These are phyloP conservation scores for Hypocreales sp. DNA, from an alignment of 2,329 filamentous ascomycete genomes.

Conservation along the genomic window DNA sequence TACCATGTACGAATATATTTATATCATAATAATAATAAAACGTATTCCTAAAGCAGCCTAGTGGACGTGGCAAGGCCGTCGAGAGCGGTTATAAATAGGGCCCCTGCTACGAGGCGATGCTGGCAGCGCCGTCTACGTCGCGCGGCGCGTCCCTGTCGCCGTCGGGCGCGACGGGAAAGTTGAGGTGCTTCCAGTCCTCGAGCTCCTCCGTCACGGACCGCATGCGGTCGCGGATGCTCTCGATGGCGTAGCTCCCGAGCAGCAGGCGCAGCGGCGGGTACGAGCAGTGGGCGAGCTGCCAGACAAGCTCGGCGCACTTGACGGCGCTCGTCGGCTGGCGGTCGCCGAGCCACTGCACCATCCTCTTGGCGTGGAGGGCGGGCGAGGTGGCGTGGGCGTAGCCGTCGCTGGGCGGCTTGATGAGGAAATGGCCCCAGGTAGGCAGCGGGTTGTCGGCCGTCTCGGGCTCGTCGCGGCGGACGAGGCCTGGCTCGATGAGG, in stretches of 20 bases:
- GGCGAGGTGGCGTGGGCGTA: slow-evolving; percentile 69
- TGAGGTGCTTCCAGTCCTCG: slow-evolving; percentile 82
- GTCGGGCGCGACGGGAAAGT: slow-evolving; percentile 32
- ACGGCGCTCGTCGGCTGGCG: slow-evolving; percentile 84
- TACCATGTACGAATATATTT: too few species aligned
- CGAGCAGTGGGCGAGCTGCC: slow-evolving; percentile 89
- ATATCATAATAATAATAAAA: too few species aligned
- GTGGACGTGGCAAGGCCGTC: too few species aligned
- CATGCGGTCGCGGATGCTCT: slow-evolving; percentile 82
- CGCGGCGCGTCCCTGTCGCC: too few species aligned
- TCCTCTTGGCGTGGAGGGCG: slow-evolving; percentile 73
- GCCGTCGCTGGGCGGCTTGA: slow-evolving; percentile 70
- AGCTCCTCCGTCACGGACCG: slow-evolving; percentile 88
- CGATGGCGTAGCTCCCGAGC: slow-evolving; percentile 87
- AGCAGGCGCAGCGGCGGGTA: slow-evolving; percentile 77
- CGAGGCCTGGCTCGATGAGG: slow-evolving; percentile 79
- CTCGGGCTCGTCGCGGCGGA: slow-evolving; percentile 69
- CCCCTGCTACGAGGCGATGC: too few species aligned
- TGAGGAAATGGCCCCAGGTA: slow-evolving; percentile 81
- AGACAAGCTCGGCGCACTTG: slow-evolving; percentile 84
- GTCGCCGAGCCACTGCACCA: slow-evolving; percentile 90
- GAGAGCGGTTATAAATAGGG: too few species aligned
- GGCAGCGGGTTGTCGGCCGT: slow-evolving; percentile 42
- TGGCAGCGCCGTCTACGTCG: too few species aligned
- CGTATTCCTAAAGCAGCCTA: too few species aligned